phyloP scores from a whole-genome alignment of 2,329 filamentous ascomycete genomes.

The Xylaria sp. region DNA sequence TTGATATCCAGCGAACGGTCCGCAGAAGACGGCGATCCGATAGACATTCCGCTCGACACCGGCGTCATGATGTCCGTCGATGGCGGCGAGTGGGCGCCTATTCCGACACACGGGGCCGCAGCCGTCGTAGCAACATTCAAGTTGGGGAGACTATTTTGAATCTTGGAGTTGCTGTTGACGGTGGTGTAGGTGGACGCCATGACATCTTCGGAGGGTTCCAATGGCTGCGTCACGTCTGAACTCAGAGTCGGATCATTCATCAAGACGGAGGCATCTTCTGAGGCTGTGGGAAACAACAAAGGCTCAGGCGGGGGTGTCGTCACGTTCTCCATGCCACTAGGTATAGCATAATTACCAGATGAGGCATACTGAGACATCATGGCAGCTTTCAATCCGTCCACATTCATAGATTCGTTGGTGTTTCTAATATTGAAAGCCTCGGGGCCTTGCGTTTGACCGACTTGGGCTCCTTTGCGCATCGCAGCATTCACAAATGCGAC shows the following conservation, averaged over 20 bases:
- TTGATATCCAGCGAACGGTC: constrained; percentile 55
- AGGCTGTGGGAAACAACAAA: constrained; percentile 47
- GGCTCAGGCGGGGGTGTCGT: constrained; percentile 67
- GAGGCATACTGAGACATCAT: constrained; percentile 40
- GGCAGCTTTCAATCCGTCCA: constrained; percentile 39
- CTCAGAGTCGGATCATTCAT: constrained; percentile 27
- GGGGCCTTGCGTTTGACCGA: constrained; percentile 19
- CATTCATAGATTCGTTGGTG: constrained; percentile 74
- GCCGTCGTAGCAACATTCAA: constrained; percentile 14
- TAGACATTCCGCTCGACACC: constrained; percentile 27
- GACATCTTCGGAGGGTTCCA: constrained; percentile 19
- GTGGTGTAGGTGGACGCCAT: constrained; percentile 10
- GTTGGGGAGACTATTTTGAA: constrained; percentile 13
- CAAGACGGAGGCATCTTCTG: constrained; percentile 16
- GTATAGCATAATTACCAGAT: constrained; percentile 25
- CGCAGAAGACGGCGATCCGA: constrained; percentile 38
- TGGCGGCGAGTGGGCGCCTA: constrained; percentile 41
- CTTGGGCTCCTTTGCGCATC: constrained; percentile 73
- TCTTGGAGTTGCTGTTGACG: constrained; percentile 19
- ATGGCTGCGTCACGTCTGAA: constrained; percentile 28
- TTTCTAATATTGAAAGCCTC: constrained; percentile 15
- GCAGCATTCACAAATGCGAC: constrained; percentile 93
- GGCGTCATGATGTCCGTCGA: constrained; percentile 45
- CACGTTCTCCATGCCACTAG: constrained; percentile 44
- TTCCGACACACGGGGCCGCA: background rate